phyloP scores from a whole-genome alignment of 805 yeast genomes.

The Ogataea degrootiae region DNA sequence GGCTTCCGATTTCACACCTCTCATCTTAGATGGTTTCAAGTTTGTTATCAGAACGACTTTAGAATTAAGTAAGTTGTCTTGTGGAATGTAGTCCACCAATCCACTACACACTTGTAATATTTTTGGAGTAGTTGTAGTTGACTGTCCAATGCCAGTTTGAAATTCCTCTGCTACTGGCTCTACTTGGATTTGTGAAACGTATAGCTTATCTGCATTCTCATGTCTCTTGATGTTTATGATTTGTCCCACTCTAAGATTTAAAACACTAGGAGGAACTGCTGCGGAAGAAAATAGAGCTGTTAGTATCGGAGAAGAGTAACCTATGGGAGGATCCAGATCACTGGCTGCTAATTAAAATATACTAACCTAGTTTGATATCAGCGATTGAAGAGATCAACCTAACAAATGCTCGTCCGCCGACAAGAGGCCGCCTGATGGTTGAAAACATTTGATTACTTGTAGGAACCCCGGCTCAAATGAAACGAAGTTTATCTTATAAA shows the following conservation, averaged over 20 bases:
- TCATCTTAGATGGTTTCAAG: slow-evolving; percentile 56
- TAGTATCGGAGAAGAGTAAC: neutral
- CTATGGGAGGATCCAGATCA: neutral
- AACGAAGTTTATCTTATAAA: too few relatives aligned
- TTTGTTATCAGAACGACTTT: slow-evolving; percentile 53
- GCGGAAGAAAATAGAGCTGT: neutral
- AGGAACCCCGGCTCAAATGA: too few relatives aligned
- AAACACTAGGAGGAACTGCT: slow-evolving; percentile 18
- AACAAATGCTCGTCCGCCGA: too few relatives aligned
- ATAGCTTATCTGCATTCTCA: slow-evolving; percentile 55
- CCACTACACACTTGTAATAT: slow-evolving; percentile 54
- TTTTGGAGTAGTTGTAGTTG: slow-evolving; percentile 3
- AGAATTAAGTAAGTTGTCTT: slow-evolving; percentile 32
- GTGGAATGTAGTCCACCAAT: slow-evolving; percentile 40
- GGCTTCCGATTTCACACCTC: slow-evolving; percentile 59
- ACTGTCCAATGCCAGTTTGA: neutral
- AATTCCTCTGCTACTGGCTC: slow-evolving; percentile 4
- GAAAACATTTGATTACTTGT: too few relatives aligned
- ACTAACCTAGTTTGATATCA: neutral
- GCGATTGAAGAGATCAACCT: neutral
- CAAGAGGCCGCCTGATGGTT: too few relatives aligned
- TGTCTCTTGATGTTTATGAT: slow-evolving; percentile 44
- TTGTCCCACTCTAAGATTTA: slow-evolving; percentile 40
- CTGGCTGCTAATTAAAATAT: neutral
- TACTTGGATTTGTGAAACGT: slow-evolving; percentile 46